Evolutionary conservation across 2,329 filamentous ascomycete genomes (phyloP).

Genomic region (Chrysoporthe cubensis): DNA sequence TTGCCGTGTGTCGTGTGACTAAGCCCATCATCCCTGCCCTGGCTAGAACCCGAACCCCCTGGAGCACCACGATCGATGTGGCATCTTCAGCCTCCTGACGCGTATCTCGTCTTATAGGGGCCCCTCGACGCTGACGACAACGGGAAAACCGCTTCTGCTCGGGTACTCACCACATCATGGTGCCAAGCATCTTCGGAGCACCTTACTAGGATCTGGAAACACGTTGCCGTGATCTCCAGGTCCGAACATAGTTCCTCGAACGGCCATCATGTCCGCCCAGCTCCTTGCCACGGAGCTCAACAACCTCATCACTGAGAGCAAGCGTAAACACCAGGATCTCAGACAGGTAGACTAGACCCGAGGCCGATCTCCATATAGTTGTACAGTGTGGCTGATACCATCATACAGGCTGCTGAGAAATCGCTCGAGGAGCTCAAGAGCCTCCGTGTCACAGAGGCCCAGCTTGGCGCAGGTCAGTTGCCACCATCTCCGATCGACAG

Average conservation of each 20-base stretch:
- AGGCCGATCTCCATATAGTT: conserved; percentile 33
- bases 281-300: conserved; percentile 85
- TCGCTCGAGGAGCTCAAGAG: conserved; percentile 87
- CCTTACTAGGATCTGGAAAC: neutral
- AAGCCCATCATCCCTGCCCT: neutral
- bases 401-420: conserved; percentile 80
- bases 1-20: neutral
- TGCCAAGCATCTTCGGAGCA: neutral
- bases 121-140: conserved; percentile 2
- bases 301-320: conserved; percentile 93
- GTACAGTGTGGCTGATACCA: neutral
- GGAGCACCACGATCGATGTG: conserved; percentile 7
- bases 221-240: conserved; percentile 11
- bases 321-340: conserved; percentile 89
- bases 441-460: conserved; percentile 73
- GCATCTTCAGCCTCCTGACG: conserved; percentile 6
- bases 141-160: neutral
- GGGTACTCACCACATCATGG: neutral
- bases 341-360: conserved; percentile 62
- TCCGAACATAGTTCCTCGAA: conserved; percentile 10
- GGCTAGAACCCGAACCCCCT: neutral
- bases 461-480: conserved; percentile 52
- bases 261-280: conserved; percentile 80
- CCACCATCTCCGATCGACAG: conserved; percentile 53
- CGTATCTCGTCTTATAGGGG: neutral